Evolutionary conservation across 2,329 filamentous ascomycete genomes (phyloP).

Genomic region (Hymenoscyphus salicellus): DNA sequence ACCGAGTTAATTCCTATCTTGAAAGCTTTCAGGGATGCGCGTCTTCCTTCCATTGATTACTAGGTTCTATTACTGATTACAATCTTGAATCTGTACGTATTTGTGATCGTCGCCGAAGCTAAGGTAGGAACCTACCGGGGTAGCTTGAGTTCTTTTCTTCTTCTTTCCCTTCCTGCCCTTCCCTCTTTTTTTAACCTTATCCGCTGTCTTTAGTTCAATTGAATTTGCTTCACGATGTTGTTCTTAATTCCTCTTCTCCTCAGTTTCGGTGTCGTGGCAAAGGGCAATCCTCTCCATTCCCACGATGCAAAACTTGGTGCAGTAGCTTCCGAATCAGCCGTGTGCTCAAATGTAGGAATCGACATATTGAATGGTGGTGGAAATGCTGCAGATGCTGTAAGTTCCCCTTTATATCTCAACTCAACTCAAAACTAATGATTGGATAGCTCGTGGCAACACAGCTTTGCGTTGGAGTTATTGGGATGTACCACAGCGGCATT

Average conservation of each 20-base stretch:
- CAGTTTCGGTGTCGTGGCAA: slow-evolving; percentile 3
- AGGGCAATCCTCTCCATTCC: neutral
- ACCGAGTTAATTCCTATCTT: neutral
- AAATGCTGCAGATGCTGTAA: slow-evolving; percentile 53
- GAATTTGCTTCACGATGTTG: slow-evolving; percentile 4
- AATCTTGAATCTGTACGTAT: neutral
- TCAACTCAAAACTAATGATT: slow-evolving; percentile 7
- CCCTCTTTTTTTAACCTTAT: neutral
- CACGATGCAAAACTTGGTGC: slow-evolving; percentile 49
- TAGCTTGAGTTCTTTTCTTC: neutral
- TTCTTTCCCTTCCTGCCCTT: neutral
- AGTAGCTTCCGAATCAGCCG: slow-evolving; percentile 65
- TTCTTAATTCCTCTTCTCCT: slow-evolving; percentile 5
- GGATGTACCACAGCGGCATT: slow-evolving; percentile 58
- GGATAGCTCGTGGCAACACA: slow-evolving; percentile 49
- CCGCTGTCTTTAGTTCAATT: neutral
- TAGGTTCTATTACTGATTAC: neutral
- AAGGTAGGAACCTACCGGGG: slow-evolving; percentile 2
- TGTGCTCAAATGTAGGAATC: slow-evolving; percentile 68
- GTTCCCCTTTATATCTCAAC: slow-evolving; percentile 5
- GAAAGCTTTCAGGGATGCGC: neutral
- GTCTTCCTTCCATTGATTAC: neutral
- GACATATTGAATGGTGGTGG: slow-evolving; percentile 59
- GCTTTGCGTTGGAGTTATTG: slow-evolving; percentile 52
- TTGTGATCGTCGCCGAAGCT: slow-evolving; percentile 6